Evolutionary conservation across 192 early-diverging fungal species (phyloP).

Genomic region (Pecoramyces ruminantium): DNA sequence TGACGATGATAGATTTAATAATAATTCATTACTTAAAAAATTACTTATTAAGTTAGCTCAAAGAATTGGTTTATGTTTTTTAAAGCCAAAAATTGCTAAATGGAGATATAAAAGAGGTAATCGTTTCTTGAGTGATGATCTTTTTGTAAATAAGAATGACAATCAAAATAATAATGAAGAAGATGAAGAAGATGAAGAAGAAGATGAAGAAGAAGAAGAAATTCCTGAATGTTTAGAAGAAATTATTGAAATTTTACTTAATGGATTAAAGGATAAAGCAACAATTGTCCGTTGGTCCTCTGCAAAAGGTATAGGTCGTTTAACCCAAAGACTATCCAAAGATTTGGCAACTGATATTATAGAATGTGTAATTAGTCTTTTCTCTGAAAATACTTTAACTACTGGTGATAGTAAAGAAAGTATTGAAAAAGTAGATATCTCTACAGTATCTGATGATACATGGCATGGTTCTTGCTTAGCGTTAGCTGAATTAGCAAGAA

Average conservation of each 20-base stretch:
- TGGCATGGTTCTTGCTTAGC: slow-evolving; percentile 92
- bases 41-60: slow-evolving; percentile 66
- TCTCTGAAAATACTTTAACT: slow-evolving; percentile 60
- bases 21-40: slow-evolving; percentile 63
- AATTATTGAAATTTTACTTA: slow-evolving; percentile 68
- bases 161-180: slow-evolving; percentile 12
- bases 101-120: slow-evolving; percentile 56
- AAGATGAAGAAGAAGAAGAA: slow-evolving; percentile 42
- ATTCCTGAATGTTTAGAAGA: slow-evolving; percentile 68
- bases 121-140: background rate
- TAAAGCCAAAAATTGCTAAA: slow-evolving; percentile 47
- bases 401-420: slow-evolving; percentile 7
- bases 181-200: slow-evolving; percentile 13
- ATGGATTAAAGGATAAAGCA: slow-evolving; percentile 63
- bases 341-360: slow-evolving; percentile 74
- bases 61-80: slow-evolving; percentile 59
- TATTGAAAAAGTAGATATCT: slow-evolving; percentile 29
- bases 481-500: slow-evolving; percentile 75
- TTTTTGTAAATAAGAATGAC: slow-evolving; percentile 5
- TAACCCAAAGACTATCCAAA: slow-evolving; percentile 59
- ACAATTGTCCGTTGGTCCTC: slow-evolving; percentile 96
- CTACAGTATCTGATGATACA: slow-evolving; percentile 68
- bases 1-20: slow-evolving; percentile 29
- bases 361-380: slow-evolving; percentile 52
- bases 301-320: slow-evolving; percentile 87